Evolutionary conservation across 2,329 filamentous ascomycete genomes (phyloP).

Genomic region (Ophiostoma montium): DNA sequence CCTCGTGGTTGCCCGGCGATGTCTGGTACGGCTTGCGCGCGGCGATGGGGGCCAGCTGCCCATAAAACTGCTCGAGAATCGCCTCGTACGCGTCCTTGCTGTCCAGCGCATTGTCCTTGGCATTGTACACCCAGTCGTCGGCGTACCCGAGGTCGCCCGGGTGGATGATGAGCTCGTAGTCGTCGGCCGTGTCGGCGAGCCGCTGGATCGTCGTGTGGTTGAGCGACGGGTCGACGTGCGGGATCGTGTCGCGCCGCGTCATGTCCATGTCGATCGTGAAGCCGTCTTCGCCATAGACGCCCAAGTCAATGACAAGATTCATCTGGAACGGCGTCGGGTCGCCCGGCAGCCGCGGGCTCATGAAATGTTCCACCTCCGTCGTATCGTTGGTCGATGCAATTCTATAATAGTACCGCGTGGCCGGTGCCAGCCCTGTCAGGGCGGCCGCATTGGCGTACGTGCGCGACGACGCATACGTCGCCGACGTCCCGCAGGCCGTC

Average conservation of each 20-base stretch:
- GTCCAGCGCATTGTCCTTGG: slow-evolving; percentile 44
- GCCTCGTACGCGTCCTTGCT: slow-evolving; percentile 95
- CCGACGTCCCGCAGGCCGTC: slow-evolving; percentile 28
- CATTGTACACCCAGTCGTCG: slow-evolving; percentile 38
- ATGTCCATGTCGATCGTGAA: slow-evolving; percentile 32
- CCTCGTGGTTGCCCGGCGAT: slow-evolving; percentile 45
- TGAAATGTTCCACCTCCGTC: slow-evolving; percentile 36
- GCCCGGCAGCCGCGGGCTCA: slow-evolving; percentile 37
- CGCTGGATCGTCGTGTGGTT: slow-evolving; percentile 45
- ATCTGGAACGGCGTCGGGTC: slow-evolving; percentile 40
- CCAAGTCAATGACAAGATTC: slow-evolving; percentile 38
- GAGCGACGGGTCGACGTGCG: slow-evolving; percentile 32
- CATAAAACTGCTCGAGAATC: slow-evolving; percentile 78
- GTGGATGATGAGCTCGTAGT: slow-evolving; percentile 41
- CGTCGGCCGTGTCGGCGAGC: slow-evolving; percentile 34
- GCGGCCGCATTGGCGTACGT: slow-evolving; percentile 37
- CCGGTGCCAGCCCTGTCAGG: slow-evolving; percentile 30
- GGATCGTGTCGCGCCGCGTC: slow-evolving; percentile 34
- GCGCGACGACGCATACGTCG: slow-evolving; percentile 38
- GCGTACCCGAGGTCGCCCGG: slow-evolving; percentile 44
- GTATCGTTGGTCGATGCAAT: slow-evolving; percentile 43
- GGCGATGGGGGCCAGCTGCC: slow-evolving; percentile 38
- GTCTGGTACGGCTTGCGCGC: slow-evolving; percentile 42
- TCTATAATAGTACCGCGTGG: slow-evolving; percentile 46
- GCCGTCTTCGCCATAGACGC: slow-evolving; percentile 38